Evolutionary conservation across 257 asterid genomes (phyloP).

Genomic region (Nicotiana otophora): DNA sequence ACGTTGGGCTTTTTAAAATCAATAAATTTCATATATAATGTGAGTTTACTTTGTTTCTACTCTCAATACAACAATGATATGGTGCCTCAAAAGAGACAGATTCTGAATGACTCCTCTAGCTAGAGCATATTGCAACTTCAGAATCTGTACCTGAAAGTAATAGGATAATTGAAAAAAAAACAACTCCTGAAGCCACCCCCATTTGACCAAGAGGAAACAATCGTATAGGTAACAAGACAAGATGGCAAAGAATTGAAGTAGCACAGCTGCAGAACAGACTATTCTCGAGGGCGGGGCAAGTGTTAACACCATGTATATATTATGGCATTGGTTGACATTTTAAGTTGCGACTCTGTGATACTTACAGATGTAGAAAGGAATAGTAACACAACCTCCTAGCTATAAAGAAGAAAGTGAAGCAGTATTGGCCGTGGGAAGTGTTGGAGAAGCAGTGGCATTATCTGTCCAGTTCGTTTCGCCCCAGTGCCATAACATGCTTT

Average conservation of each 20-base stretch:
- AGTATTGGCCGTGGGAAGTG: slow-evolving; percentile 25
- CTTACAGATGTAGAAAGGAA: slow-evolving; percentile 1
- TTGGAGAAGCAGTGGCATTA: slow-evolving; percentile 38
- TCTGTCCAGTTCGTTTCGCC: slow-evolving; percentile 85
- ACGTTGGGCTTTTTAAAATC: neutral
- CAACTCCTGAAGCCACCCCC: neutral
- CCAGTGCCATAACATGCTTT: slow-evolving; percentile 95
- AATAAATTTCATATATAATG: neutral
- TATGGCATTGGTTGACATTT: neutral
- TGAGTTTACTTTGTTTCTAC: neutral
- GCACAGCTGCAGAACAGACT: neutral
- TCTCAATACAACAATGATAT: neutral
- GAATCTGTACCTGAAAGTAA: neutral
- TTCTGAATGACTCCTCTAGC: neutral
- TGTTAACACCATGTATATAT: neutral
- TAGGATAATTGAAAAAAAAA: neutral
- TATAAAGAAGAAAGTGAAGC: slow-evolving; percentile 41
- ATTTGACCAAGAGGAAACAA: neutral
- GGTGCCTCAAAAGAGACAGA: neutral
- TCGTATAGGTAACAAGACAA: neutral
- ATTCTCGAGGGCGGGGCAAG: neutral
- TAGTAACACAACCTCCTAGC: slow-evolving; percentile 2
- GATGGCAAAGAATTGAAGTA: neutral
- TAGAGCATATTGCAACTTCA: neutral
- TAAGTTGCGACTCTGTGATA: neutral